Evolutionary conservation across 73 alveolate genomes (phyloP).

Genomic region (Symbiodinium natans): DNA sequence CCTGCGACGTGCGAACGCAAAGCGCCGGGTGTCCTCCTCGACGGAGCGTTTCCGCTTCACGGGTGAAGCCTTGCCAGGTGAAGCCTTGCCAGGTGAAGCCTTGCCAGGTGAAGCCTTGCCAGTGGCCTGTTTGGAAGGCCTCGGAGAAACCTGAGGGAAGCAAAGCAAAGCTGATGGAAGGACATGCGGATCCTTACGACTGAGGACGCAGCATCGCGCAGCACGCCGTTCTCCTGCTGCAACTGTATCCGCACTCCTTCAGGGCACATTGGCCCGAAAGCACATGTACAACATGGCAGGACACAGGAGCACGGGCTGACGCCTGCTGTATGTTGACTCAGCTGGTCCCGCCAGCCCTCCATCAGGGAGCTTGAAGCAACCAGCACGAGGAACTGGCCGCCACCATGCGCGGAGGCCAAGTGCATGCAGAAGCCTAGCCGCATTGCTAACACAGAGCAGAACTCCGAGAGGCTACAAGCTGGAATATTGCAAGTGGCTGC

Average conservation of each 20-base stretch:
- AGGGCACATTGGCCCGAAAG: not conserved
- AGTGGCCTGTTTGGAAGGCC: not conserved
- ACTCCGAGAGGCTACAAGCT: not conserved
- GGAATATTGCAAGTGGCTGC: not conserved
- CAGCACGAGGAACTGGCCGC: constrained; percentile 54
- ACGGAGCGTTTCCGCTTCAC: not conserved
- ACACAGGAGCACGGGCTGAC: not conserved
- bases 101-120: not conserved
- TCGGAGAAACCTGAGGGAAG: not conserved
- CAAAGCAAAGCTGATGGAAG: not conserved
- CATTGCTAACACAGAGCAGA: too few relatives aligned
- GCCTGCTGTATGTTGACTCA: constrained; percentile 55
- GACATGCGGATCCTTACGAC: not conserved
- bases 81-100: not conserved
- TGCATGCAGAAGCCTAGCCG: constrained; percentile 51
- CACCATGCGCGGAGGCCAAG: constrained; percentile 38
- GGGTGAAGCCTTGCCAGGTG: not conserved
- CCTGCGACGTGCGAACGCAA: too few relatives aligned
- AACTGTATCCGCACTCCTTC: constrained; percentile 62
- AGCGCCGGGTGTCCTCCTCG: too few relatives aligned
- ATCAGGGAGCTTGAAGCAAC: constrained; percentile 53
- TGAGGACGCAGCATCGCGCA: constrained; percentile 35
- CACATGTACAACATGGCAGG: not conserved
- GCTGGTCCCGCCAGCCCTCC: constrained; percentile 79
- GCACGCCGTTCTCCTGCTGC: constrained; percentile 90